These are phyloP conservation scores for Thelonectria rubi DNA, from an alignment of 2,329 filamentous ascomycete genomes.

Conservation along the genomic window DNA sequence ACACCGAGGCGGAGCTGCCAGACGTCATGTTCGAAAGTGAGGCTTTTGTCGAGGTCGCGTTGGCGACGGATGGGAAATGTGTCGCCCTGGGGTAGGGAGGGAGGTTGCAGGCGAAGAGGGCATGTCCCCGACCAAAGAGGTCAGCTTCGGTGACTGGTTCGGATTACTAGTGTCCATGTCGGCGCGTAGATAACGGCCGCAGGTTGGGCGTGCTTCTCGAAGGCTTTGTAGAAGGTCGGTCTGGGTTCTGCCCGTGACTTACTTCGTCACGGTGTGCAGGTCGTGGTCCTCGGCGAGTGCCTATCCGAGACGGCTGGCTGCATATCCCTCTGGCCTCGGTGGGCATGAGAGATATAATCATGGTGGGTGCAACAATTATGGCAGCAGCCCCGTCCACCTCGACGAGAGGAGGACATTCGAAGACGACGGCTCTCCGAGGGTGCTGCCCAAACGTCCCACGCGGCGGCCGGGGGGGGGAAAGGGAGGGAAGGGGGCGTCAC, in stretches of 20 bases:
- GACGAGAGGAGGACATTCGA: neutral
- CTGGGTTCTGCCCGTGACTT: neutral
- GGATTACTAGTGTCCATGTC: neutral
- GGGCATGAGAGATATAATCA: conserved; percentile 6
- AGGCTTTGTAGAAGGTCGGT: neutral
- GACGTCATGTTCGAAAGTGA: neutral
- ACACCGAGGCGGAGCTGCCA: neutral
- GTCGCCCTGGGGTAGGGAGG: neutral
- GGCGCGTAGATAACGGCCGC: neutral
- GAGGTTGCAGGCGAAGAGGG: too few species aligned
- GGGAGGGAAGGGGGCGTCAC: too few species aligned
- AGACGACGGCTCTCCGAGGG: neutral
- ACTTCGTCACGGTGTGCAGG: neutral
- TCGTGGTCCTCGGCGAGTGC: neutral
- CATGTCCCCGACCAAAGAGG: neutral
- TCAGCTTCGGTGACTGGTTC: neutral
- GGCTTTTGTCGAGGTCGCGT: neutral
- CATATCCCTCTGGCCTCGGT: neutral
- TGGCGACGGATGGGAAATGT: neutral
- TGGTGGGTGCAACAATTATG: neutral
- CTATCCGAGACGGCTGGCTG: neutral
- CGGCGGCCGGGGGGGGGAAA: neutral
- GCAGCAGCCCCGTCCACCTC: neutral
- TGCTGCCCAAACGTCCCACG: neutral
- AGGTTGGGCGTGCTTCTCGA: neutral